Conservation (phyloP, 2,329 filamentous ascomycete genomes). For the Pseudomassariella vexata region DNA sequence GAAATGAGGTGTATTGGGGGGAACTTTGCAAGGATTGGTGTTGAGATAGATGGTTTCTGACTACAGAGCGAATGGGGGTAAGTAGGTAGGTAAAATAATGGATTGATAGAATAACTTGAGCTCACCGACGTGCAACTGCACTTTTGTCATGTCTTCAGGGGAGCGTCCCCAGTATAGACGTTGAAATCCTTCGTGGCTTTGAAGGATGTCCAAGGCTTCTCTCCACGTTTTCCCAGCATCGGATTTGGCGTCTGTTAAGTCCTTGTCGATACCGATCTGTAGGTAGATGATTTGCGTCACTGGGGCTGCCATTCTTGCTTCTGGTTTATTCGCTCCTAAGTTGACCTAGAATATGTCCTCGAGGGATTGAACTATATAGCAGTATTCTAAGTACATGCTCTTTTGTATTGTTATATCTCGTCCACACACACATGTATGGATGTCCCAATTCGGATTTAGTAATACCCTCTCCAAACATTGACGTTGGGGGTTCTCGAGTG, state of each 20-base stretch:
- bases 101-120: too few species aligned
- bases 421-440: too few species aligned
- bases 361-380: too few species aligned
- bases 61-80: not conserved
- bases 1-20: not conserved
- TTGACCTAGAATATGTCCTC: too few species aligned
- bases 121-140: conserved; percentile 5
- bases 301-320: not conserved
- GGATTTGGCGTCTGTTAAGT: conserved; percentile 4
- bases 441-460: too few species aligned
- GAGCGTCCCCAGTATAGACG: conserved; percentile 5
- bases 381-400: too few species aligned
- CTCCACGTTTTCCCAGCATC: conserved; percentile 7
- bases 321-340: too few species aligned
- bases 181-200: not conserved
- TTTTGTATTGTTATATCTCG: too few species aligned
- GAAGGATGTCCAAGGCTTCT: not conserved
- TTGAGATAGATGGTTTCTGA: conserved; percentile 1
- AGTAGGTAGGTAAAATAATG: too few species aligned
- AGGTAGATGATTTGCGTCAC: conserved; percentile 15
- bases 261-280: conserved; percentile 6
- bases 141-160: conserved; percentile 2
- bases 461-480: too few species aligned
- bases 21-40: conserved; percentile 1
- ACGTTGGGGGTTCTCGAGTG: too few species aligned